These are phyloP conservation scores for Debaryomyces udenii DNA, from an alignment of 1,139 yeast species.

Conservation along the genomic window DNA sequence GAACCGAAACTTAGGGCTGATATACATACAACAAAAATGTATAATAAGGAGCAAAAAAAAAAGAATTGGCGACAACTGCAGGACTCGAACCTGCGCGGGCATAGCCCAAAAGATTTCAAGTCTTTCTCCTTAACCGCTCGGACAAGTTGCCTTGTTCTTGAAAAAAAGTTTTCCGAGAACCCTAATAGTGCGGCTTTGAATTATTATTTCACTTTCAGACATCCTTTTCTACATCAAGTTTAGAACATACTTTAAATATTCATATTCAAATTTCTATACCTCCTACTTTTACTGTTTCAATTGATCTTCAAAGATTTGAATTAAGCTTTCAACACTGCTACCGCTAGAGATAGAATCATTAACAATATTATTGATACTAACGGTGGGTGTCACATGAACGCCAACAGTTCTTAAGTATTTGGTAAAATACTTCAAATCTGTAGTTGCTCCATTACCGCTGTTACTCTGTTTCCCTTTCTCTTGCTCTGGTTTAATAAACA, in stretches of 20 bases:
- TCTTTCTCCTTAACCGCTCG: slow-evolving; percentile 63
- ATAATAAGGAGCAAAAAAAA: slow-evolving; percentile 10
- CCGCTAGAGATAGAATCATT: slow-evolving; percentile 44
- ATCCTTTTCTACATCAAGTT: not conserved
- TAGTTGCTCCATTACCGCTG: slow-evolving; percentile 59
- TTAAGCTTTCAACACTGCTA: slow-evolving; percentile 34
- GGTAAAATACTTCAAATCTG: slow-evolving; percentile 73
- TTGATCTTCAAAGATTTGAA: slow-evolving; percentile 28
- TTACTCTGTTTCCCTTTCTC: slow-evolving; percentile 42
- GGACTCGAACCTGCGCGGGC: slow-evolving; percentile 66
- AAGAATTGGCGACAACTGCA: slow-evolving; percentile 53
- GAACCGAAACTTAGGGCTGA: too few species aligned
- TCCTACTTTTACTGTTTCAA: slow-evolving; percentile 5
- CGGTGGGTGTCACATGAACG: slow-evolving; percentile 85
- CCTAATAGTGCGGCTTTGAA: not conserved
- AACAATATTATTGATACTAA: slow-evolving; percentile 67
- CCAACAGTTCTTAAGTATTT: slow-evolving; percentile 76
- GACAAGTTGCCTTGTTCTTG: slow-evolving; percentile 47
- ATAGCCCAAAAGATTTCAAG: slow-evolving; percentile 60
- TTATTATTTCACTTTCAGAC: too few species aligned
- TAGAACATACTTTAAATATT: not conserved
- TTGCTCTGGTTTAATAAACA: slow-evolving; percentile 28
- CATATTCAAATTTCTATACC: too few species aligned
- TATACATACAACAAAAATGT: too few species aligned
- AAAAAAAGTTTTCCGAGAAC: not conserved